phyloP scores from a whole-genome alignment of 805 yeast species.

The Cephaloascus fragrans region DNA sequence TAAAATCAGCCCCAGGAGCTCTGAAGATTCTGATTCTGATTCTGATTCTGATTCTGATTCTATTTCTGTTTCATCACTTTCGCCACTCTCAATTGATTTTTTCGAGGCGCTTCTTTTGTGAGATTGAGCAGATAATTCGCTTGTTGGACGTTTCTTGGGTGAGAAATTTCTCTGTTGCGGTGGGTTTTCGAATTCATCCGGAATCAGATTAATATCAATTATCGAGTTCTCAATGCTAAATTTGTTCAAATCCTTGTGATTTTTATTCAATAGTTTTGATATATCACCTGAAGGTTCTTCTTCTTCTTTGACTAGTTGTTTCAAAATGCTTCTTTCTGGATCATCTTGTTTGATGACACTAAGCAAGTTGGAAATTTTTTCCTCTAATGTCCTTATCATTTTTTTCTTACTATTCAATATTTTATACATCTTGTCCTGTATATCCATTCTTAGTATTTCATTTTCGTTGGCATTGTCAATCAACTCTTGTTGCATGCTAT shows the following conservation, averaged over 20 bases:
- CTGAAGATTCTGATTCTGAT: not conserved
- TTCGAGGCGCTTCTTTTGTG: too few relatives aligned
- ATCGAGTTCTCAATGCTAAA: not conserved
- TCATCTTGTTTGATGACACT: not conserved
- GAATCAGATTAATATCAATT: not conserved
- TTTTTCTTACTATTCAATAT: not conserved
- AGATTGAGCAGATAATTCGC: too few relatives aligned
- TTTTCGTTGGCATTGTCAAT: not conserved
- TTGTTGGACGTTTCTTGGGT: too few relatives aligned
- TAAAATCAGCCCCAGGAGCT: too few relatives aligned
- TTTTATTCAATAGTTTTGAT: not conserved
- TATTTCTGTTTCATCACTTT: too few relatives aligned
- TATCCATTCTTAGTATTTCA: not conserved
- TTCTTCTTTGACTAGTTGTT: too few relatives aligned
- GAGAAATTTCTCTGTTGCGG: not conserved
- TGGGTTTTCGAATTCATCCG: not conserved
- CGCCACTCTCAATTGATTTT: too few relatives aligned
- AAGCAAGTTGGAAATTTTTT: not conserved
- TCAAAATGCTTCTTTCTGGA: too few relatives aligned
- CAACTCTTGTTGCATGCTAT: not conserved
- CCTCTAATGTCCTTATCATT: not conserved
- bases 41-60: not conserved
- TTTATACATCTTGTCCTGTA: not conserved
- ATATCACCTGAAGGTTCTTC: not conserved
- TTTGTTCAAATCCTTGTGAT: not conserved